Evolutionary conservation across 1,284 basidiomycete genomes (phyloP), one percentile per base, ranked within the genome.

Genomic region (Phellopilus nigrolimitatus): DNA sequence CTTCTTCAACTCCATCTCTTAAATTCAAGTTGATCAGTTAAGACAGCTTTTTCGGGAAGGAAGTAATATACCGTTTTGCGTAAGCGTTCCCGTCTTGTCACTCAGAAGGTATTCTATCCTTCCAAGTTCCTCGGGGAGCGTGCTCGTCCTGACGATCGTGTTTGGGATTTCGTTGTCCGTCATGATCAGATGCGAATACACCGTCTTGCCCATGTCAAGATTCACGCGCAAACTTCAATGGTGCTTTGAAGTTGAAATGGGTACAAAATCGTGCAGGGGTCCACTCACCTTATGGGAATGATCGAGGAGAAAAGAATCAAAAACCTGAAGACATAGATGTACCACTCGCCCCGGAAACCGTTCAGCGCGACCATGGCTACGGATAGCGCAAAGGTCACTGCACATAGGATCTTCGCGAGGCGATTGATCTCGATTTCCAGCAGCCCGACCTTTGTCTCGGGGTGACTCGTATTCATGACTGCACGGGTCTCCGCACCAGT

Each of bases 1-100:
- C 66, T 97, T 98, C 71, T 89, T 95, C 80, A 99, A 86, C 68
- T 99, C 95, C 97, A 99, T 99, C 66, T 97, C 94, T 95, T 65
- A 3, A 25, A 36, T 21, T 33, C 19, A 22, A 48, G n/a, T 21
- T 21, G 30, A 41, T 28, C 31, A 34, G 50, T 36, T 47, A 46
- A 41, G 42, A 39, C 30, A 2, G 27, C 13, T 21, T 5, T 5
- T 10, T 15, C 24, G 25, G n/a, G n/a, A n/a, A n/a, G n/a, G n/a
- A 21, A 24, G 19, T 21, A 21, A 38, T 78, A 21, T 54, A 91
- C 93, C 95, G 63, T 99, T 99, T 67, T 97, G 91, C 0, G 97
- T 99, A 49, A 99, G 69, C 3, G 97, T 99, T 0, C 97, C 97
- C 0, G 97, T 99, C 74, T 99, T 99, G 67, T 99, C 95, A 57